Base-by-base conservation (phyloP, 257 asterid species). In the Cynanchum wilfordii region DNA sequence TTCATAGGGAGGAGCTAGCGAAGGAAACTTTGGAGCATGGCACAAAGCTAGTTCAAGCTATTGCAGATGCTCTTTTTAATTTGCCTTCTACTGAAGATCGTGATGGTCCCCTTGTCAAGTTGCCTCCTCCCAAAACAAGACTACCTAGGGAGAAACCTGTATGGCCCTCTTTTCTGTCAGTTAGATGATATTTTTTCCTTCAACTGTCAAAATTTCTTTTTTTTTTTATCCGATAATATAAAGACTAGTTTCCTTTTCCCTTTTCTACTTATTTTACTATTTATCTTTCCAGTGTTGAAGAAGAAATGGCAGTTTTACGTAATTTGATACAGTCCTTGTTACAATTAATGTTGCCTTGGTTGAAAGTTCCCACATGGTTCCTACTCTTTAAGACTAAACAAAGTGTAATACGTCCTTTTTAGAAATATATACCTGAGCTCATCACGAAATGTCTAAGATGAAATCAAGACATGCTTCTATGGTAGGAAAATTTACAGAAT, bases 81-180 rank as follows among this genome's bases (percentile, higher is more conserved):
- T 80, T 90, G 79, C 91, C 96, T 62, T 85, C 99, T 36, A 84
- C 80, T 13, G 91, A 86, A 74, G 92, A 88, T 67, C 91, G 59
- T 0, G 96, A 87, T 36, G 96, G 98, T 42, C 99, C 99, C 24
- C 76, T 95, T 65, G 96, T 90, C 49, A 45, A 74, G 64, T 71
- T 95, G 83, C 99, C 99, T 27, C 86, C 89, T 44, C 96, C 97
- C 4, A 79, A 88, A 47, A 87, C 95, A 15, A 90, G 65, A 79
- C 80, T 95, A 81, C 98, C 99, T 59, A 81, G 98, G 79, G 90
- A 77, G 42, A 92, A 95, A 75, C 98, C 96, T 36, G 99, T 94
- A 82, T 74, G 90, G 72, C 65, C 52, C 68, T 63, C 24, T 16
- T 57, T 22, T 50, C n/a, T 67, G 25, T 24, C 47, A 42, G 3